phyloP scores from a whole-genome alignment of 164 flowering plant genomes.

The Stephania cephalantha region DNA sequence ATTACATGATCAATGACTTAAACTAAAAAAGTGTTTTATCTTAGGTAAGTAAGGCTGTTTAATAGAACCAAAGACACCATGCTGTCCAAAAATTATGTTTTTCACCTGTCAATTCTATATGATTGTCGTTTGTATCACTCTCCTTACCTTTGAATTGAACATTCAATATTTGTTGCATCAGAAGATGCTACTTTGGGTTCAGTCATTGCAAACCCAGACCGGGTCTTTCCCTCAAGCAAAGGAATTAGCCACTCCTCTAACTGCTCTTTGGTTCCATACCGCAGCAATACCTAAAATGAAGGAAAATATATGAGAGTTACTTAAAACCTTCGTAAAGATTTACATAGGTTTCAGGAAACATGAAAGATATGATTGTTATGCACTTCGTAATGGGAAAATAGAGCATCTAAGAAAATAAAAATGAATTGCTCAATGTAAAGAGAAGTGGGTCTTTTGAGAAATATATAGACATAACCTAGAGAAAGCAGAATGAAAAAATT shows the following conservation, averaged over 20 bases:
- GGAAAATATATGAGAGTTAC: background rate
- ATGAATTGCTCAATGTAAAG: background rate
- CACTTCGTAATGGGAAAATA: background rate
- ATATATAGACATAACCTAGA: background rate
- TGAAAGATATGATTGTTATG: background rate
- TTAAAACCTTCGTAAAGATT: background rate
- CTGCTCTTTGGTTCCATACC: conserved; percentile 89
- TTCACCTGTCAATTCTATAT: no score
- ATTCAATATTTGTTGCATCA: conserved; percentile 97
- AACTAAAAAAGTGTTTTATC: no score
- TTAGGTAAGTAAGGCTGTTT: no score
- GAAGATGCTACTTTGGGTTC: conserved; percentile 98
- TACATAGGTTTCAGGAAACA: background rate
- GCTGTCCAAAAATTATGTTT: no score
- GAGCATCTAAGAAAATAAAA: background rate
- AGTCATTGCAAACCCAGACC: conserved; percentile 98
- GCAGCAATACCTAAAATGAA: conserved; percentile 58
- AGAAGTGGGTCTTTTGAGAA: background rate
- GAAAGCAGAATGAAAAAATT: no score
- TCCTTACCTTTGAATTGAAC: conserved; percentile 70
- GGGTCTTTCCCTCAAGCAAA: conserved; percentile 80
- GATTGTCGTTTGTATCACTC: background rate
- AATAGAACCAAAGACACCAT: no score
- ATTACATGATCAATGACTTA: background rate
- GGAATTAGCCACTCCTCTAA: conserved; percentile 85